Evolutionary conservation across 805 yeast species (phyloP).

Genomic region (Kluyveromyces starmeri): DNA sequence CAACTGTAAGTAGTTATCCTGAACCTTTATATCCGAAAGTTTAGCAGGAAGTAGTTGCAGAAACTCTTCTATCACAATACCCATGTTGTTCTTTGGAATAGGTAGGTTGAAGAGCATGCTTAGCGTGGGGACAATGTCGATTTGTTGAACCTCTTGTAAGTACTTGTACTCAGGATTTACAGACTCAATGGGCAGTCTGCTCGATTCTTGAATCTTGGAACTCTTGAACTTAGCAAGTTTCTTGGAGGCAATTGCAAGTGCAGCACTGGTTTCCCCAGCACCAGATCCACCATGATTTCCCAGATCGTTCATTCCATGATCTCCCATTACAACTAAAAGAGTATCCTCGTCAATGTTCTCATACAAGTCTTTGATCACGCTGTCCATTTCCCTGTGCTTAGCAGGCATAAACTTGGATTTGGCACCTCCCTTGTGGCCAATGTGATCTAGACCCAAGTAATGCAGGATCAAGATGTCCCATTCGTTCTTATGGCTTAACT

Average conservation of each 20-base stretch:
- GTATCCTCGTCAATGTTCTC: slow-evolving; percentile 40
- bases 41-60: slow-evolving; percentile 40
- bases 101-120: slow-evolving; percentile 78
- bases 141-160: slow-evolving; percentile 60
- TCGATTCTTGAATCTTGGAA: slow-evolving; percentile 12
- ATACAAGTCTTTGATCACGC: slow-evolving; percentile 46
- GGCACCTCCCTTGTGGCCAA: slow-evolving; percentile 97
- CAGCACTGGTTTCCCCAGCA: slow-evolving; percentile 85
- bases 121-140: slow-evolving; percentile 88
- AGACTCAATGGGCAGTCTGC: slow-evolving; percentile 13
- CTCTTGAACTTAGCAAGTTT: slow-evolving; percentile 33
- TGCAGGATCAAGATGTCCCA: slow-evolving; percentile 91
- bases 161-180: slow-evolving; percentile 41
- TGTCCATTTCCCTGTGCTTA: slow-evolving; percentile 85
- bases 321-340: slow-evolving; percentile 73
- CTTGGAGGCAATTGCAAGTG: slow-evolving; percentile 59
- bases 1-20: slow-evolving; percentile 52
- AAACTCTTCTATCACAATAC: slow-evolving; percentile 54
- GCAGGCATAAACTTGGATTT: slow-evolving; percentile 65
- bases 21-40: slow-evolving; percentile 25
- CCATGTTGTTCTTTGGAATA: slow-evolving; percentile 82
- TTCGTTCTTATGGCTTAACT: slow-evolving; percentile 33
- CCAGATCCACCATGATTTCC: slow-evolving; percentile 98
- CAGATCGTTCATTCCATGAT: slow-evolving; percentile 92
- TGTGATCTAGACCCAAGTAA: slow-evolving; percentile 90